phyloP scores from a whole-genome alignment of 2,329 filamentous ascomycete species.

The Penicillium corylophilum region DNA sequence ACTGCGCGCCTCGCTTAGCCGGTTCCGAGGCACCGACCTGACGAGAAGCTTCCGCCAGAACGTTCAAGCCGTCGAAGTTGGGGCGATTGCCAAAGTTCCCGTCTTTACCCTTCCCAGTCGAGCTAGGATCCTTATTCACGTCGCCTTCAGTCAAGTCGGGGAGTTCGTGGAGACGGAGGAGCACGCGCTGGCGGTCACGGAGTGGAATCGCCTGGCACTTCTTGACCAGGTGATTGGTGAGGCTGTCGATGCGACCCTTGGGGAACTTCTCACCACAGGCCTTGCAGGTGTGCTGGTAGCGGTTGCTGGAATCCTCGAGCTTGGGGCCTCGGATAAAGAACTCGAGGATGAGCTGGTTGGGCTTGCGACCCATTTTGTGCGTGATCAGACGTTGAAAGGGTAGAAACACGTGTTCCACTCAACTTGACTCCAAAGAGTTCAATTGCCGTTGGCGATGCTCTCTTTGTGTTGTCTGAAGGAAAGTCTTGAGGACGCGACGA shows the following conservation, averaged over 20 bases:
- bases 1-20: slow-evolving; percentile 43
- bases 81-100: slow-evolving; percentile 52
- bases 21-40: slow-evolving; percentile 62
- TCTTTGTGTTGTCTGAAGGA: background rate
- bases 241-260: slow-evolving; percentile 80
- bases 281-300: slow-evolving; percentile 89
- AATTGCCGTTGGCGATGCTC: background rate
- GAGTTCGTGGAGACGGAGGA: slow-evolving; percentile 70
- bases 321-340: slow-evolving; percentile 87
- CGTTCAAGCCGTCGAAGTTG: slow-evolving; percentile 78
- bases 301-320: slow-evolving; percentile 83
- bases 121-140: slow-evolving; percentile 40
- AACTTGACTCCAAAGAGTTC: background rate
- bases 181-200: slow-evolving; percentile 71
- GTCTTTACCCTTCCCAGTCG: slow-evolving; percentile 38
- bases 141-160: slow-evolving; percentile 51
- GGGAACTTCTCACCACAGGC: slow-evolving; percentile 84
- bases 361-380: slow-evolving; percentile 72
- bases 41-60: slow-evolving; percentile 82
- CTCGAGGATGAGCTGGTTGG: slow-evolving; percentile 79
- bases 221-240: slow-evolving; percentile 79
- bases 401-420: slow-evolving; percentile 5
- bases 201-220: slow-evolving; percentile 78
- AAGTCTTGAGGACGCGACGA: background rate
- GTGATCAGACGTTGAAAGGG: background rate